Conservation (phyloP, 495 filamentous ascomycete genomes). For the Rusavskia elegans region DNA sequence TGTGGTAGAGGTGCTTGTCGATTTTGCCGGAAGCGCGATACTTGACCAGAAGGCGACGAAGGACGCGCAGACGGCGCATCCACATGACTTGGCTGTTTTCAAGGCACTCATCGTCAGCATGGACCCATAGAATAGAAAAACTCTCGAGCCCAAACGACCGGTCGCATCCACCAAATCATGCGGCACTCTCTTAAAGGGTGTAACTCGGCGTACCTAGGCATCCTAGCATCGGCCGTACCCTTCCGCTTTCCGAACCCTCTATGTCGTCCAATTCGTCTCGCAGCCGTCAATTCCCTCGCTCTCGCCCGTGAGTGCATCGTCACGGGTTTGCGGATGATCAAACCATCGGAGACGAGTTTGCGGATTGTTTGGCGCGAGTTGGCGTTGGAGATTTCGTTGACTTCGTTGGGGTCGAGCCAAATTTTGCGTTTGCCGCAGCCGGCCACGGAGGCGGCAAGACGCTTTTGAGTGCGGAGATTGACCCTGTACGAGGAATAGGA, state of each 20-base stretch:
- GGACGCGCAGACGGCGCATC: slow-evolving; percentile 99
- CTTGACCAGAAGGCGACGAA: slow-evolving; percentile 96
- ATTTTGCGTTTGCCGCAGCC: slow-evolving; percentile 99
- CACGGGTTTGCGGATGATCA: slow-evolving; percentile 99
- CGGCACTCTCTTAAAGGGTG: no score
- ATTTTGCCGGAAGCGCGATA: slow-evolving; percentile 99
- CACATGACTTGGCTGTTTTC: slow-evolving; percentile 72
- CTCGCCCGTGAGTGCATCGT: slow-evolving; percentile 98
- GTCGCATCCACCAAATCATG: no score
- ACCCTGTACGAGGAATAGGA: slow-evolving; percentile 44
- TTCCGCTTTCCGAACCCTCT: slow-evolving; percentile 99
- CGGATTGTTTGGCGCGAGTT: slow-evolving; percentile 99
- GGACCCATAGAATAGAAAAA: no score
- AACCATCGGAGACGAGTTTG: slow-evolving; percentile 98
- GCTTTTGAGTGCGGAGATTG: slow-evolving; percentile 99
- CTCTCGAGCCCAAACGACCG: no score
- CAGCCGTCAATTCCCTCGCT: slow-evolving; percentile 77
- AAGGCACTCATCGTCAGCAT: no score
- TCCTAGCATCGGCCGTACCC: slow-evolving; percentile 99
- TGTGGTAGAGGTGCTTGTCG: slow-evolving; percentile 99
- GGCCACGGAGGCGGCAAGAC: slow-evolving; percentile 93
- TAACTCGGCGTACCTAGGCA: slow-evolving; percentile 65
- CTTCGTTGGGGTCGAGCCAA: slow-evolving; percentile 99
- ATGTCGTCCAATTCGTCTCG: slow-evolving; percentile 86
- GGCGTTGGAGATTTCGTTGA: slow-evolving; percentile 98